Base-by-base conservation (phyloP, 2,329 filamentous ascomycete species). In the Stagonosporopsis vannaccii region DNA sequence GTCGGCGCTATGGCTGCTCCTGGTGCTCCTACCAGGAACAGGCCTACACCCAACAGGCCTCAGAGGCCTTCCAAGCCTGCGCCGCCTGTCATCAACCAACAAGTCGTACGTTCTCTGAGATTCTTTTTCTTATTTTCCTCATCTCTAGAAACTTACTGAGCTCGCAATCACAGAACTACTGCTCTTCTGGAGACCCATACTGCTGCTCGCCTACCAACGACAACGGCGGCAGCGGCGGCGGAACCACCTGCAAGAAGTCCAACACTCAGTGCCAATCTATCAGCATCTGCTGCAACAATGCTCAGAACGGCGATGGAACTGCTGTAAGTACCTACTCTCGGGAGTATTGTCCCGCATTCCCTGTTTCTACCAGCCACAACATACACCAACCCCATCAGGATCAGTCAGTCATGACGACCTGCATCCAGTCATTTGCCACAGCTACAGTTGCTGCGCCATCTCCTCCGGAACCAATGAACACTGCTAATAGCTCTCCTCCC, bases 241-340 rank as follows among this genome's bases (percentile, higher is more conserved):
- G 41, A 19, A 44, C 42, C 4, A 44, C 42, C 7, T 44, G 42
- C 42, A 22, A 33, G 42, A 15, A 15, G 17, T 20, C 42, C n/a
- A 44, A 17, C 12, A 44, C 42, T 33, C 28, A 32, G 11, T 44
- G 42, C 42, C 26, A 44, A 8, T 20, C 42, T 11, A 22, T 44
- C 17, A 33, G 17, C 19, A 44, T 44, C 19, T 44, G 42, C 28
- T 44, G 42, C 42, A 33, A 32, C 42, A 44, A 44, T 6, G 42
- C 19, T 13, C 26, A 44, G 17, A 22, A 22, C 19, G 42, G 42
- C 15, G 17, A 33, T 4, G 42, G 26, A 9, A 20, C 19, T 33
- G 17, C 28, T 22, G 42, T 44, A n/a, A 33, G 42, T 44, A 32
- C n/a, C 19, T 6, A 11, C 7, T 15, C 28, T n/a, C n/a, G n/a